phyloP scores from a whole-genome alignment of 805 yeast species.

The Saccharomycopsis capsularis region DNA sequence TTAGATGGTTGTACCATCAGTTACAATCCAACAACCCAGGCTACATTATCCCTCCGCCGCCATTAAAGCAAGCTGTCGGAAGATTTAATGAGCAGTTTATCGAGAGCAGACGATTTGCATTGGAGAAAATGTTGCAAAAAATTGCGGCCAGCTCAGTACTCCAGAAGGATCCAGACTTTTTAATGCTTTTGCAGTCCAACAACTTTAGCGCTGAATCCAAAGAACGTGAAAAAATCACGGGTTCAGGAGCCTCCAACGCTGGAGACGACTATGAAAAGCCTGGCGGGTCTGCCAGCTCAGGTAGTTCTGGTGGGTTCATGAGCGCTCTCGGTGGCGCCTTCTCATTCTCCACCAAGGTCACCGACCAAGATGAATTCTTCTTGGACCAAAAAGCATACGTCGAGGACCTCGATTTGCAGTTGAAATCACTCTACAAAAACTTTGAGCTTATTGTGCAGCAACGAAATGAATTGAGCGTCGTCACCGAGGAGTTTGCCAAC shows the following conservation, averaged over 20 bases:
- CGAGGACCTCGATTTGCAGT: conserved; percentile 65
- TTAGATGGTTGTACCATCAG: conserved; percentile 90
- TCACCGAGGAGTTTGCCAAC: conserved; percentile 60
- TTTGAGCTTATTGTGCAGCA: conserved; percentile 70
- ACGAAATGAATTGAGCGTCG: conserved; percentile 61
- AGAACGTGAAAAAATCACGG: conserved; percentile 56
- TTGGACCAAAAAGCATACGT: conserved; percentile 59
- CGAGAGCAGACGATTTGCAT: conserved; percentile 74
- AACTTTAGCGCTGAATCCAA: conserved; percentile 64
- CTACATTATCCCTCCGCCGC: conserved; percentile 87
- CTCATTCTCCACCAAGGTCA: conserved; percentile 52
- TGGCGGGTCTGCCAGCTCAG: conserved; percentile 27
- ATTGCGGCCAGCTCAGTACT: conserved; percentile 52
- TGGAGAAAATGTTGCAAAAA: conserved; percentile 79
- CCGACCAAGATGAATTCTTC: conserved; percentile 77
- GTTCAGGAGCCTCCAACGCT: conserved; percentile 42
- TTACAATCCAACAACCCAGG: conserved; percentile 86
- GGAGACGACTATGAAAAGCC: conserved; percentile 31
- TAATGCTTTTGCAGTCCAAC: conserved; percentile 68
- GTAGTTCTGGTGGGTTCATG: conserved; percentile 47
- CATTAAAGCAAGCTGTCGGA: conserved; percentile 90
- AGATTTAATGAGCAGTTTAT: conserved; percentile 86
- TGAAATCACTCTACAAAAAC: conserved; percentile 60
- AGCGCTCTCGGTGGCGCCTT: conserved; percentile 61
- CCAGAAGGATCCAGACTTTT: conserved; percentile 67